Percentiles rank a stretch among this genome's conserved stretches.
Evolutionary conservation across 495 filamentous ascomycete genomes (phyloP).

Genomic region (Zalerion maritima): DNA sequence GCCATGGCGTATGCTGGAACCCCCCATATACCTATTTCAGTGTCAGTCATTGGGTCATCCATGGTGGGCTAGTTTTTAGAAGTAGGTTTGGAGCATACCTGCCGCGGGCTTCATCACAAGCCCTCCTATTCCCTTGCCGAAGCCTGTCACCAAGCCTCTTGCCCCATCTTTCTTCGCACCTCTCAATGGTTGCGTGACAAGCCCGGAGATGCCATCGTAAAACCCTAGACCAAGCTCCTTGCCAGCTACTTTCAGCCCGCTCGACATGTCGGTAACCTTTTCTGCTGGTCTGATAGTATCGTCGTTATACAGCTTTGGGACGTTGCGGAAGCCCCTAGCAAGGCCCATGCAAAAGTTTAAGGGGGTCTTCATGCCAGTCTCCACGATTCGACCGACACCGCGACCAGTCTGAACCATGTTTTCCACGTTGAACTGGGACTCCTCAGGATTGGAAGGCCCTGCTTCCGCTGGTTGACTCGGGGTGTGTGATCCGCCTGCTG

Average conservation of each 20-base stretch:
- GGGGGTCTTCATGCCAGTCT: constrained; percentile 56
- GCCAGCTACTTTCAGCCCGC: constrained; percentile 49
- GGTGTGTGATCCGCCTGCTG: too few relatives aligned
- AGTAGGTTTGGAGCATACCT: constrained; percentile 27
- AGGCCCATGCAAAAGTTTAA: constrained; percentile 68
- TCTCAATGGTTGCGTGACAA: constrained; percentile 53
- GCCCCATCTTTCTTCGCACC: constrained; percentile 56
- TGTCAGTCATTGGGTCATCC: constrained; percentile 1
- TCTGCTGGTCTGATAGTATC: constrained; percentile 51
- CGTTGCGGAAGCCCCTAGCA: constrained; percentile 76
- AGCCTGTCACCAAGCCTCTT: constrained; percentile 55
- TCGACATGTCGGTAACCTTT: constrained; percentile 55
- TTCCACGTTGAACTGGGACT: constrained; percentile 29
- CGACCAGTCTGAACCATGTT: constrained; percentile 45
- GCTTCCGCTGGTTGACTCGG: too few relatives aligned
- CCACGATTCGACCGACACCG: constrained; percentile 51
- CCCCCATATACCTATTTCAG: constrained; percentile 36
- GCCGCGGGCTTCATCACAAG: constrained; percentile 54
- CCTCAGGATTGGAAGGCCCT: too few relatives aligned
- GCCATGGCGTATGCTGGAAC: constrained; percentile 61
- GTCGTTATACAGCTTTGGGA: constrained; percentile 65
- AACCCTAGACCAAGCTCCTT: constrained; percentile 54
- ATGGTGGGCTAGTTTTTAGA: constrained; percentile 4
- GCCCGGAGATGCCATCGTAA: constrained; percentile 56
- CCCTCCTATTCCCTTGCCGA: constrained; percentile 63